Conservation (phyloP, 352 stramenopile species). For the Pelagophyceae sp. region DNA sequence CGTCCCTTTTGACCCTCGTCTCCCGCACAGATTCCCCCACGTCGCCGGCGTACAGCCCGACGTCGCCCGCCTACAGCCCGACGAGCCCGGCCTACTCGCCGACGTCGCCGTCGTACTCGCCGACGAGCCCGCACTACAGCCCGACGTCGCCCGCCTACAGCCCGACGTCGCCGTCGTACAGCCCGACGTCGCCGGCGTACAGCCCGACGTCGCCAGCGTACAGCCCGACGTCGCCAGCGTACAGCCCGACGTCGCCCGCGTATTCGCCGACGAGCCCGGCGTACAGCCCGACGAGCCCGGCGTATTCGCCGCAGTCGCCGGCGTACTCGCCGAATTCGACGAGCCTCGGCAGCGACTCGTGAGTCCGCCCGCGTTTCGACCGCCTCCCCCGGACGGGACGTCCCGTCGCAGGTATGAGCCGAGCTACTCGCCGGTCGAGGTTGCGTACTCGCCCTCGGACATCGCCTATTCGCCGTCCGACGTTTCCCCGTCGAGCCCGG, state of each 20-base stretch:
- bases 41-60: constrained; percentile 11
- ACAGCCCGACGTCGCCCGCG: constrained; percentile 44
- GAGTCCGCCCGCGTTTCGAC: too few relatives aligned
- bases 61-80: constrained; percentile 18
- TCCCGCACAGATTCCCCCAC: too few relatives aligned
- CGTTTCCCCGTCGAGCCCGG: too few relatives aligned
- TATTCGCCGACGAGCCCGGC: constrained; percentile 58
- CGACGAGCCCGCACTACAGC: constrained; percentile 73
- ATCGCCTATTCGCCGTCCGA: constrained; percentile 42
- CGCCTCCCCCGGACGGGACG: too few relatives aligned
- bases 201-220: constrained; percentile 44
- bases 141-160: constrained; percentile 59
- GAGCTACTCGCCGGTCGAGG: constrained; percentile 58
- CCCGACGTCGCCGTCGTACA: constrained; percentile 70
- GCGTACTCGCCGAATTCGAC: too few relatives aligned
- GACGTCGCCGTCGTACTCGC: constrained; percentile 61
- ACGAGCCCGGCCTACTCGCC: constrained; percentile 48
- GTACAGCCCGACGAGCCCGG: constrained; percentile 52
- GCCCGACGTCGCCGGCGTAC: constrained; percentile 58
- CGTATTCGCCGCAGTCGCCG: constrained; percentile 61
- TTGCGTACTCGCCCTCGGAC: constrained; percentile 61
- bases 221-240: constrained; percentile 56
- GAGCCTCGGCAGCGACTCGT: too few relatives aligned
- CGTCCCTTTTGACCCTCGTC: too few relatives aligned
- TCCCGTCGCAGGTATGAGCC: too few relatives aligned